Percentiles rank a stretch among this genome's conserved stretches.
phyloP scores from a whole-genome alignment of 2,329 filamentous ascomycete genomes.

The Didymella sp. region DNA sequence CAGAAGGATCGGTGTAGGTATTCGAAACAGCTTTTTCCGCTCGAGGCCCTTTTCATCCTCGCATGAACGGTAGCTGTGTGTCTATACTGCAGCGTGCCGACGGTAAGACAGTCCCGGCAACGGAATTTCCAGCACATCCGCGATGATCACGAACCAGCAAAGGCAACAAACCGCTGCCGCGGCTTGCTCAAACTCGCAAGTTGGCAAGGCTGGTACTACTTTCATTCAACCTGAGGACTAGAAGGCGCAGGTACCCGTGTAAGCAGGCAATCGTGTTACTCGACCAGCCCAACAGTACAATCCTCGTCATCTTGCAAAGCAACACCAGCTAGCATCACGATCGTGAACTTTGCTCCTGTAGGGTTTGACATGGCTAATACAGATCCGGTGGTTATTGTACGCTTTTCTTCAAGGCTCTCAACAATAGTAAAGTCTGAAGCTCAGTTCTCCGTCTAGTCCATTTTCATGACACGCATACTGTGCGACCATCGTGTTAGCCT shows the following conservation, averaged over 20 bases:
- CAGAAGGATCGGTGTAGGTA: background rate
- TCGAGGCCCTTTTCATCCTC: background rate
- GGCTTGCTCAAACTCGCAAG: slow-evolving; percentile 2
- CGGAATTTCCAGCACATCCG: slow-evolving; percentile 2
- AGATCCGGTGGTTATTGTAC: background rate
- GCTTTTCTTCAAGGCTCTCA: background rate
- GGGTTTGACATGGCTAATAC: background rate
- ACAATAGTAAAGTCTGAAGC: background rate
- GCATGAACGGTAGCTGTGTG: background rate
- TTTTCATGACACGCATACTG: background rate
- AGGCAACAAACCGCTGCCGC: slow-evolving; percentile 8
- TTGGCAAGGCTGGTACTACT: background rate
- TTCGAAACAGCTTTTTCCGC: background rate
- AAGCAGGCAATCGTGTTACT: slow-evolving; percentile 1
- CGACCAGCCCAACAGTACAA: background rate
- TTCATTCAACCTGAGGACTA: background rate
- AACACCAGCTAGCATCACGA: background rate
- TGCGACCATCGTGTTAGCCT: slow-evolving; percentile 15
- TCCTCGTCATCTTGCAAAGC: background rate
- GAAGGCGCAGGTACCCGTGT: slow-evolving; percentile 7
- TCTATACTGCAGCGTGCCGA: slow-evolving; percentile 9
- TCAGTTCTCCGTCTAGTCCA: background rate
- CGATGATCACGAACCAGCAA: background rate
- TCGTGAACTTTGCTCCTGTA: background rate
- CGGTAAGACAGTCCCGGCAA: slow-evolving; percentile 1